Percentiles rank a stretch among this genome's conserved stretches.
These are phyloP conservation scores for Thymus mandschuricus DNA, from an alignment of 257 asterid species.

Conservation along the genomic window DNA sequence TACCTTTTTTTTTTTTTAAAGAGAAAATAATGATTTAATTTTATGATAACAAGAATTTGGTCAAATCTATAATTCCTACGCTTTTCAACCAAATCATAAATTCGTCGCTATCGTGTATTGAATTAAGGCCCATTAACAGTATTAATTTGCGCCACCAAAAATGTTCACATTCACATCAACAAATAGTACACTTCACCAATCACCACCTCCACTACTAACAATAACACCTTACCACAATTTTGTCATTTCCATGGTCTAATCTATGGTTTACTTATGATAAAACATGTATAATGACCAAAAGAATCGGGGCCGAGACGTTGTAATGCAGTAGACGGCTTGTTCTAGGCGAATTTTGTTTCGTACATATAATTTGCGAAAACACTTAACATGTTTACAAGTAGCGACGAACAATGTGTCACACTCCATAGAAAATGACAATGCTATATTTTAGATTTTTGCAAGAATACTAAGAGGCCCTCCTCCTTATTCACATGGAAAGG, in stretches of 20 bases:
- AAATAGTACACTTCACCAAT: conserved; percentile 3
- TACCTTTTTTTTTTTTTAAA: neutral
- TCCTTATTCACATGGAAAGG: conserved; percentile 18
- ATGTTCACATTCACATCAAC: conserved; percentile 1
- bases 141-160: conserved; percentile 27
- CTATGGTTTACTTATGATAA: too few relatives aligned
- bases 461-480: conserved; percentile 10
- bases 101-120: neutral
- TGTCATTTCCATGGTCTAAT: neutral
- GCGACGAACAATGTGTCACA: neutral
- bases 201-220: conserved; percentile 23
- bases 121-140: conserved; percentile 25
- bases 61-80: conserved; percentile 12
- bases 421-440: neutral
- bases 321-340: neutral
- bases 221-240: neutral
- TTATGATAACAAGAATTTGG: conserved; percentile 14
- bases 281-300: too few relatives aligned
- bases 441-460: conserved; percentile 22
- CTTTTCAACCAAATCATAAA: conserved; percentile 24
- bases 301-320: neutral
- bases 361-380: neutral
- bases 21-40: too few relatives aligned
- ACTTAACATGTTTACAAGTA: neutral
- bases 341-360: neutral